Percentiles rank a stretch among this genome's conserved stretches.
phyloP scores from a whole-genome alignment of 345 rosid species.

The Aquilaria yunnanensis region DNA sequence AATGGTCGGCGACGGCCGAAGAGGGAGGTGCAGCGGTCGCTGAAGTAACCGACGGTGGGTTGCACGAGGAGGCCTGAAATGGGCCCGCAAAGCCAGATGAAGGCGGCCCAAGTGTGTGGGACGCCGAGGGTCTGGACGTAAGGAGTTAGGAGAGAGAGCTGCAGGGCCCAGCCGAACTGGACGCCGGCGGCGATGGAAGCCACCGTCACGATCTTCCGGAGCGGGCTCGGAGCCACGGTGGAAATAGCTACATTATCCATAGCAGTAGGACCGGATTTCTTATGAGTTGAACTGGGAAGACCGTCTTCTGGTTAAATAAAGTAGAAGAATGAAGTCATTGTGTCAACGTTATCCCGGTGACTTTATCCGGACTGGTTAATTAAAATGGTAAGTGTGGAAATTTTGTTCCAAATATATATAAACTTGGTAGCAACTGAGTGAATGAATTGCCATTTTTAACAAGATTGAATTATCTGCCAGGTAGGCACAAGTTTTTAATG shows the following conservation, averaged over 20 bases:
- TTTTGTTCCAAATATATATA: no score
- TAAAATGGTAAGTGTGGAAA: no score
- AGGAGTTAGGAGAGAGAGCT: conserved; percentile 78
- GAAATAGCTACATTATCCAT: neutral
- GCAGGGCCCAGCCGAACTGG: conserved; percentile 95
- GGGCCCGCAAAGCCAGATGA: conserved; percentile 94
- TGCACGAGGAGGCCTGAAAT: conserved; percentile 85
- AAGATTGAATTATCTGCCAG: no score
- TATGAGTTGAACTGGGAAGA: no score
- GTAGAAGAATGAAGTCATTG: no score
- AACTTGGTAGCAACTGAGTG: no score
- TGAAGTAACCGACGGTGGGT: conserved; percentile 77
- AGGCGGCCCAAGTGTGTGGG: conserved; percentile 80
- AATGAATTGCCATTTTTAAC: no score
- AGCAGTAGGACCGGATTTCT: no score
- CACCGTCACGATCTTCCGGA: conserved; percentile 51
- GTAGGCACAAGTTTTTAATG: no score
- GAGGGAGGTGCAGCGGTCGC: conserved; percentile 68
- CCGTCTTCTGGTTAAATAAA: no score
- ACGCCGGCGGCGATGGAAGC: conserved; percentile 83
- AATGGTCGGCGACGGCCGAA: conserved; percentile 92
- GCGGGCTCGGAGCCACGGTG: conserved; percentile 2
- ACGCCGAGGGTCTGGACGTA: conserved; percentile 83
- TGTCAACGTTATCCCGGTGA: no score
- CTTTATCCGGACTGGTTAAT: no score